phyloP scores from a whole-genome alignment of 495 filamentous ascomycete species.

The Hypoxylon subgilvum region DNA sequence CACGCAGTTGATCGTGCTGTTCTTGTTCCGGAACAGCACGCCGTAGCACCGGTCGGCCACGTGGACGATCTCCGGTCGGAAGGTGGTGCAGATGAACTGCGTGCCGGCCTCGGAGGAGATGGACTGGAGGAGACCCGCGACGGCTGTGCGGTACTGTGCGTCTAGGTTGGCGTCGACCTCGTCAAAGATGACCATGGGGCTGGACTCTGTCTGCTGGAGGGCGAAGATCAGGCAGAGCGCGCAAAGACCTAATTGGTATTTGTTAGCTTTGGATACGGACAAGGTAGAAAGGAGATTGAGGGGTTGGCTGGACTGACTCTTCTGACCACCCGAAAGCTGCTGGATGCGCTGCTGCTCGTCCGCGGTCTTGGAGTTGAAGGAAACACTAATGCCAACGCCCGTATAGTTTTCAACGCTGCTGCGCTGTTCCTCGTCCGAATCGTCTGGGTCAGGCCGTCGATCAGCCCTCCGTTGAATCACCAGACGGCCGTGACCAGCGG shows the following conservation, averaged over 20 bases:
- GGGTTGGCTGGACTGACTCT: slow-evolving; percentile 67
- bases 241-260: slow-evolving; percentile 71
- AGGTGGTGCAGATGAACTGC: slow-evolving; percentile 90
- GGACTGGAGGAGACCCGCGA: slow-evolving; percentile 82
- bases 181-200: slow-evolving; percentile 98
- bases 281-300: not conserved
- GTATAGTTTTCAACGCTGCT: slow-evolving; percentile 92
- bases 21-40: slow-evolving; percentile 92
- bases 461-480: slow-evolving; percentile 93
- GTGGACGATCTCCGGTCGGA: slow-evolving; percentile 93
- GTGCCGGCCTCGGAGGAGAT: slow-evolving; percentile 66
- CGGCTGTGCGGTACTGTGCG: slow-evolving; percentile 94
- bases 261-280: slow-evolving; percentile 31
- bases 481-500: slow-evolving; percentile 86
- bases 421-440: slow-evolving; percentile 70
- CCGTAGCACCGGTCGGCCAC: slow-evolving; percentile 98
- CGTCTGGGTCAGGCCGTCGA: slow-evolving; percentile 64
- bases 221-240: slow-evolving; percentile 96
- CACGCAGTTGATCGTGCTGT: slow-evolving; percentile 87
- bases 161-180: slow-evolving; percentile 99
- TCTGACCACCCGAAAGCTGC: slow-evolving; percentile 95
- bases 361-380: slow-evolving; percentile 93
- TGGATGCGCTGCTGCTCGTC: slow-evolving; percentile 98
- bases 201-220: slow-evolving; percentile 97
- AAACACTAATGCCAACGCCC: slow-evolving; percentile 96